Evolutionary conservation across 2,329 filamentous ascomycete genomes (phyloP), one percentile per base, ranked within the genome.

Genomic region (Myriosclerotinia curreyana): DNA sequence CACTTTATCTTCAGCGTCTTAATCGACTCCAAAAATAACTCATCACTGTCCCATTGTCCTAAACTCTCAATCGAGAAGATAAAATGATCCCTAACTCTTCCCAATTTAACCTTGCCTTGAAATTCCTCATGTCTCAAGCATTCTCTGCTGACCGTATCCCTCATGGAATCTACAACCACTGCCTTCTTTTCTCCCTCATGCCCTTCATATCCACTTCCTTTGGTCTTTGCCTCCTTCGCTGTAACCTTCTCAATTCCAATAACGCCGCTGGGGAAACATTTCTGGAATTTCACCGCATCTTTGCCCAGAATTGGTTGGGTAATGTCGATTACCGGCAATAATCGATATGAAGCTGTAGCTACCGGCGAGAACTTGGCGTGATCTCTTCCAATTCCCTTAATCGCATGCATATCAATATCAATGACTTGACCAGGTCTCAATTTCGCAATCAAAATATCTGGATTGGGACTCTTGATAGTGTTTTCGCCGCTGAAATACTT

Each of bases 361-460:
- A 98, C 95, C 54, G 95, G 95, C 0, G 92, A 96, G 80, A 95
- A 99, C 78, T 99, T 99, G 71, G 95, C 89, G 77, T 99, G 95
- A 77, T 99, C 95, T 68, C 89, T 86, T 55, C 95, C 95, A 70
- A 96, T 87, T 66, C 96, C 95, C 79, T 97, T 96, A 79, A 96
- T 87, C 79, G 94, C 95, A 80, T 98, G 93, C 84, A 96, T 89
- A 70, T 90, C 87, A 67, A 97, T 81, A 73, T 91, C 84, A 72
- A 99, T 91, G 71, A 86, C 85, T 81, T 99, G 96, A 5, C 90
- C 90, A 0, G 96, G 95, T 36, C 95, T 87, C 77, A 99, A 80
- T 81, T 99, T 99, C 66, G 92, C 92, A 74, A 99, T 87, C 64
- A 99, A 80, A 67, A 99, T 97, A 74, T 97, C 90, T 1, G 94